Evolutionary conservation across 805 yeast species (phyloP).

Genomic region (Ogataea ganodermae): DNA sequence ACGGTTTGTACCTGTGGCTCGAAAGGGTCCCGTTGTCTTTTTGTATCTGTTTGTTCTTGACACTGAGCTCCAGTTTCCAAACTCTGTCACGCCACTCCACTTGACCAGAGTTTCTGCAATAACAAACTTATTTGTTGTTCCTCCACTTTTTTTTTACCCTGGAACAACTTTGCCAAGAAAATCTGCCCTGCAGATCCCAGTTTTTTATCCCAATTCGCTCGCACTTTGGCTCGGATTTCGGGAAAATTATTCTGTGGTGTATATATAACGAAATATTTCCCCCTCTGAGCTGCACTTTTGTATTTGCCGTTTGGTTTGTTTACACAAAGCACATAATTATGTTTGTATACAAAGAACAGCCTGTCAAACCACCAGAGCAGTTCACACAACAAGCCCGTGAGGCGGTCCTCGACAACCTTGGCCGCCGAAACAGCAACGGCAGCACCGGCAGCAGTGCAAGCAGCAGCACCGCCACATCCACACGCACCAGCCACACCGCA

Average conservation of each 20-base stretch:
- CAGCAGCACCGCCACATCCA: background rate
- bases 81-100: background rate
- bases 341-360: constrained; percentile 20
- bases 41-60: background rate
- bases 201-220: background rate
- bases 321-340: constrained; percentile 1
- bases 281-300: background rate
- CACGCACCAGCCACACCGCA: background rate
- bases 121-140: background rate
- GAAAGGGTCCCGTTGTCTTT: background rate
- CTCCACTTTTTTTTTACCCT: background rate
- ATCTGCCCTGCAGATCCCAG: background rate
- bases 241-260: constrained; percentile 5
- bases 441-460: background rate
- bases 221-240: constrained; percentile 6
- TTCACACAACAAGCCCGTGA: constrained; percentile 31
- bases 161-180: constrained; percentile 4
- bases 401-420: constrained; percentile 25
- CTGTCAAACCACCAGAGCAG: constrained; percentile 26
- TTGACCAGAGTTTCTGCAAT: background rate
- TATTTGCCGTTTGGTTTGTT: background rate
- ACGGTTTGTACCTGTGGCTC: too few species aligned
- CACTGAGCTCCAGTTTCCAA: background rate
- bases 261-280: constrained; percentile 1
- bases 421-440: background rate